Evolutionary conservation across 2,329 filamentous ascomycete genomes (phyloP).

Genomic region (Diaporthe longicolla): DNA sequence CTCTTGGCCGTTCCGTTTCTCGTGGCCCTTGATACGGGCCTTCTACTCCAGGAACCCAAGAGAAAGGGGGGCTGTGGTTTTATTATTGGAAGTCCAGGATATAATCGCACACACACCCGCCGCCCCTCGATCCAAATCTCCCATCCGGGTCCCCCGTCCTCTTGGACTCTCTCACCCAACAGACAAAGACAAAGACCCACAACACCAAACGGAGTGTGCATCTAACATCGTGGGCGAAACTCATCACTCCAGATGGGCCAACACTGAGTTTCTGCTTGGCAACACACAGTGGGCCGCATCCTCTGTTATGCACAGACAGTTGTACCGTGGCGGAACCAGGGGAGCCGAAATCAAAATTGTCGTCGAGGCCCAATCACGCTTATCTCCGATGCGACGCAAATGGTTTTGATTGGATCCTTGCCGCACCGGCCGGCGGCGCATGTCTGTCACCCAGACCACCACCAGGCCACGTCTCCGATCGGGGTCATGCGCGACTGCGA

Average conservation of each 20-base stretch:
- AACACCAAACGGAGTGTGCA: conserved; percentile 22
- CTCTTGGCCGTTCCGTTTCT: conserved; percentile 28
- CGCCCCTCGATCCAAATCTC: conserved; percentile 32
- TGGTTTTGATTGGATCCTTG: conserved; percentile 4
- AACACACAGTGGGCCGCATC: conserved; percentile 16
- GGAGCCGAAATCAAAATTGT: conserved; percentile 30
- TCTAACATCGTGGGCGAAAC: conserved; percentile 25
- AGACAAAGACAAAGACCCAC: background rate
- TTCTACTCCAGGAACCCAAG: background rate
- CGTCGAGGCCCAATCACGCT: conserved; percentile 23
- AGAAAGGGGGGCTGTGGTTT: conserved; percentile 27
- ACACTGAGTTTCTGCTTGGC: conserved; percentile 4
- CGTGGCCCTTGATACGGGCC: conserved; percentile 1
- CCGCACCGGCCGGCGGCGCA: conserved; percentile 24
- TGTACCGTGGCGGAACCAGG: conserved; percentile 30
- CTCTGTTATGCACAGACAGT: conserved; percentile 25
- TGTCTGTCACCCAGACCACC: conserved; percentile 25
- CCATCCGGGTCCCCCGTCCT: background rate
- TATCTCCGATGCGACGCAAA: conserved; percentile 30
- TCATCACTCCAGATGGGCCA: conserved; percentile 25
- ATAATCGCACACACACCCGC: conserved; percentile 29
- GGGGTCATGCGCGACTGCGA: conserved; percentile 17
- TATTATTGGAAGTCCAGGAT: conserved; percentile 31
- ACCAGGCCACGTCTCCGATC: conserved; percentile 10
- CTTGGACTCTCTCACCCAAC: conserved; percentile 10